Evolutionary conservation across 164 flowering plant species (phyloP), one percentile per base, ranked within the genome.

Genomic region (Annona squamosa): DNA sequence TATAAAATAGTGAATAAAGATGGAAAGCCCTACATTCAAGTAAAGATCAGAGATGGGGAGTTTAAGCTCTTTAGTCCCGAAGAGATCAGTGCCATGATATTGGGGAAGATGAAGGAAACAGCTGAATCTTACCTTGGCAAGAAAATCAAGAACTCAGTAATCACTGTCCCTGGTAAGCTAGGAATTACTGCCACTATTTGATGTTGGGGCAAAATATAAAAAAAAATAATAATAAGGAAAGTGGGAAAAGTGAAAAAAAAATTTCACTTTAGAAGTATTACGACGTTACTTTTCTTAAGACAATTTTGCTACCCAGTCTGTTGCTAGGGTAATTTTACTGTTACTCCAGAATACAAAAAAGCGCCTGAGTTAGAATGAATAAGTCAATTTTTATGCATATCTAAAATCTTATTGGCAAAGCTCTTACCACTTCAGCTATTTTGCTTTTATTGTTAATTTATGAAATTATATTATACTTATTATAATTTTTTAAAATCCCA

Each of bases 1-100:
- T 84, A 26, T 26, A 26, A 26, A 26, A 26, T 26, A 26, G 37
- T 26, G 37, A 26, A 26, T 26, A 26, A 26, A 81, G 87, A 84
- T n/a, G 87, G 87, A n/a, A 85, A 84, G 80, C 86, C 90, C 4
- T 85, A 87, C 63, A 77, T 85, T 5, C 81, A 86, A 68, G 86
- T 86, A 72, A 82, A 81, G 70, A 71, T 85, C 4, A 84, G 72
- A 68, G 82, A 79, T 45, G 86, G 85, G 18, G 89, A 87, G 69
- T 70, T 48, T 1, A 87, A 84, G 73, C 86, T 80, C 68, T 87
- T 87, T 74, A 85, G 88, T 73, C 90, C 90, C 71, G 88, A 85
- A 79, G 86, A 87, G 48, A 84, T 87, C 71, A 87, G 90, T 77
- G 87, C 88, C 37, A 26, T 26, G 37, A 26, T 26, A 26, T 26